Conservation (phyloP, 2,329 filamentous ascomycete genomes). For the Sodiomyces alkalinus region DNA sequence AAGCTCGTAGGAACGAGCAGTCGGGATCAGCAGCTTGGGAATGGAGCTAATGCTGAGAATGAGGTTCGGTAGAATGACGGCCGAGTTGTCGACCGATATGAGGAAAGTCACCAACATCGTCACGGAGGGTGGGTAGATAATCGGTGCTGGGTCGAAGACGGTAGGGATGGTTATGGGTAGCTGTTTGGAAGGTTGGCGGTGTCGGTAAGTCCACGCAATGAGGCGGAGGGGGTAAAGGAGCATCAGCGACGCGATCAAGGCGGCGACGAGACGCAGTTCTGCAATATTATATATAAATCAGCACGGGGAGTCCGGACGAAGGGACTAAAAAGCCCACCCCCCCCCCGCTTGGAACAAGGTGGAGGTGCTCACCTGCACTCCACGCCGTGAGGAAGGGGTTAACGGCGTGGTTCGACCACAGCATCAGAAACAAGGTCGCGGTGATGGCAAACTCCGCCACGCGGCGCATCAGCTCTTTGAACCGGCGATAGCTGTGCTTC, state of each 20-base stretch:
- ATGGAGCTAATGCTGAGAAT: conserved; percentile 67
- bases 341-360: too few relatives aligned
- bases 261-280: conserved; percentile 28
- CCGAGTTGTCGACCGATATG: conserved; percentile 45
- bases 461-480: conserved; percentile 36
- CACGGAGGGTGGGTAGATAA: conserved; percentile 71
- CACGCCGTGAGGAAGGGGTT: conserved; percentile 28
- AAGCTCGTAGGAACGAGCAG: conserved; percentile 36
- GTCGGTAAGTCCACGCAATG: conserved; percentile 29
- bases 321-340: too few relatives aligned
- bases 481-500: conserved; percentile 21
- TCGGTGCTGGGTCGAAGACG: conserved; percentile 78
- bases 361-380: conserved; percentile 28
- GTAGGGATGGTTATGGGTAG: conserved; percentile 44
- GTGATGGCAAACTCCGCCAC: conserved; percentile 37
- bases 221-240: conserved; percentile 45
- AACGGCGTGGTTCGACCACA: conserved; percentile 30
- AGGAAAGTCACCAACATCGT: conserved; percentile 66
- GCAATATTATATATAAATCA: conserved; percentile 8
- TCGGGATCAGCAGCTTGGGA: conserved; percentile 57
- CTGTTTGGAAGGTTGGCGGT: conserved; percentile 19
- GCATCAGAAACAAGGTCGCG: conserved; percentile 29
- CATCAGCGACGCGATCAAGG: conserved; percentile 24
- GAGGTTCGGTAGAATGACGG: conserved; percentile 60
- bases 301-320: conserved; percentile 4